phyloP scores from a whole-genome alignment of 2,329 filamentous ascomycete species.

The Penicillium freii region DNA sequence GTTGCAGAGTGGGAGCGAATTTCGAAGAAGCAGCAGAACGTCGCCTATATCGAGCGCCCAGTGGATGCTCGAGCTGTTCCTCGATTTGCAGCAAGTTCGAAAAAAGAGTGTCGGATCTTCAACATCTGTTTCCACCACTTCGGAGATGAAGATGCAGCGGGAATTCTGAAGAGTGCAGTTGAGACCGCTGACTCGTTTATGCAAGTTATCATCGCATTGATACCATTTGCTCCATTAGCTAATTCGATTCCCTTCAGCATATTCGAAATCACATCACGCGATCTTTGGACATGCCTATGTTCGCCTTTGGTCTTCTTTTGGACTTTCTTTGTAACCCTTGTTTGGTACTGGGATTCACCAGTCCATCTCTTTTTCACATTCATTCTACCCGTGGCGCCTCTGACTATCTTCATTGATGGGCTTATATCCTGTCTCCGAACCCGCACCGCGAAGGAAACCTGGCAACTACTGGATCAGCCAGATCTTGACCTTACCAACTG shows the following conservation, averaged over 20 bases:
- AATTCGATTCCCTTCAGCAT: conserved; percentile 9
- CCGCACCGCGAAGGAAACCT: conserved; percentile 64
- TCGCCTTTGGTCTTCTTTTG: conserved; percentile 32
- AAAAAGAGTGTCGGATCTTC: conserved; percentile 65
- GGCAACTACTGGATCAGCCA: conserved; percentile 52
- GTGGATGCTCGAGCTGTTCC: conserved; percentile 58
- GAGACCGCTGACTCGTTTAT: conserved; percentile 27
- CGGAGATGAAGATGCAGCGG: conserved; percentile 59
- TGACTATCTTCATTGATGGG: conserved; percentile 68
- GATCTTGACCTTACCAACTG: conserved; percentile 14
- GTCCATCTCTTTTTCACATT: conserved; percentile 65
- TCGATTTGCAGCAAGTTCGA: conserved; percentile 45
- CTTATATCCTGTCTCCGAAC: conserved; percentile 66
- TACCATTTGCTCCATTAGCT: not conserved
- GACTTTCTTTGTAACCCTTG: conserved; percentile 26
- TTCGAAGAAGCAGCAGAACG: conserved; percentile 52
- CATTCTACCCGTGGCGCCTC: conserved; percentile 63
- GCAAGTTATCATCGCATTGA: conserved; percentile 14
- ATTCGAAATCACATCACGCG: conserved; percentile 15
- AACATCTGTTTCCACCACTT: conserved; percentile 78
- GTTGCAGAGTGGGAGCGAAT: conserved; percentile 58
- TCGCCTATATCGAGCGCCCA: conserved; percentile 59
- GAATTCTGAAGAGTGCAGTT: conserved; percentile 57
- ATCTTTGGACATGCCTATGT: conserved; percentile 19
- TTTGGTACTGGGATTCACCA: conserved; percentile 48